A percentile compares a stretch with the other conserved stretches of the same genome.
These are phyloP conservation scores for Thielaviopsis ethacetica DNA, from an alignment of 2,329 filamentous ascomycete genomes.

Conservation along the genomic window DNA sequence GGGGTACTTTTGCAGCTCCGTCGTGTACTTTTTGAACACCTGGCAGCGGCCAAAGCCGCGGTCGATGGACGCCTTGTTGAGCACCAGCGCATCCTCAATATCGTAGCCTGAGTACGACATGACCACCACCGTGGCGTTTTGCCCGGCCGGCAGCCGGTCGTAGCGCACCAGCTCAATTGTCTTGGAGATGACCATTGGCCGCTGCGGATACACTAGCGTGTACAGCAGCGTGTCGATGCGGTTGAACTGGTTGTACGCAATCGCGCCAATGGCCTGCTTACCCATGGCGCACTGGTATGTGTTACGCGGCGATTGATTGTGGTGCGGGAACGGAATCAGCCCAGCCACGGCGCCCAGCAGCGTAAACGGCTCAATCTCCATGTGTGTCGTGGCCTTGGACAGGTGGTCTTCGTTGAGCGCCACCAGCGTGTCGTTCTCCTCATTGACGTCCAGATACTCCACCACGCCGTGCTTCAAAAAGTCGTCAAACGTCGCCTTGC, in stretches of 20 bases:
- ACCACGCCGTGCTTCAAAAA: slow-evolving; percentile 81
- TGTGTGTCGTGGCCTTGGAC: slow-evolving; percentile 68
- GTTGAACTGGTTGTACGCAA: slow-evolving; percentile 95
- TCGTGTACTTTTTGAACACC: slow-evolving; percentile 89
- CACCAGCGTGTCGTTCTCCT: slow-evolving; percentile 92
- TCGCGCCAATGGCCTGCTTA: slow-evolving; percentile 86
- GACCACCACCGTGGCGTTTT: slow-evolving; percentile 93
- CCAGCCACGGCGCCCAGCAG: slow-evolving; percentile 90
- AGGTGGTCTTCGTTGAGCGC: slow-evolving; percentile 80
- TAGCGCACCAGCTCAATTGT: slow-evolving; percentile 96
- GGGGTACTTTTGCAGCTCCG: slow-evolving; percentile 73
- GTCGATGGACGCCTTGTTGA: slow-evolving; percentile 93
- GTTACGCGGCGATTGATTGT: slow-evolving; percentile 97
- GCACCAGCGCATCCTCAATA: slow-evolving; percentile 92
- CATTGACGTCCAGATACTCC: slow-evolving; percentile 95
- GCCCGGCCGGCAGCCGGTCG: slow-evolving; percentile 89
- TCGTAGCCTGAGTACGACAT: slow-evolving; percentile 99
- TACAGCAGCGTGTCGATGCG: slow-evolving; percentile 93
- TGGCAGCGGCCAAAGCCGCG: slow-evolving; percentile 93
- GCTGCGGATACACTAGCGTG: slow-evolving; percentile 91
- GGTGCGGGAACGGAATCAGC: slow-evolving; percentile 92
- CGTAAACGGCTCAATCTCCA: slow-evolving; percentile 97
- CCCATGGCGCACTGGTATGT: slow-evolving; percentile 92
- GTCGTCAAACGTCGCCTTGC: slow-evolving; percentile 81
- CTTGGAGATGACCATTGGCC: slow-evolving; percentile 92